Evolutionary conservation across 2,329 filamentous ascomycete species (phyloP).

Genomic region (Rasamsonia emersonii): DNA sequence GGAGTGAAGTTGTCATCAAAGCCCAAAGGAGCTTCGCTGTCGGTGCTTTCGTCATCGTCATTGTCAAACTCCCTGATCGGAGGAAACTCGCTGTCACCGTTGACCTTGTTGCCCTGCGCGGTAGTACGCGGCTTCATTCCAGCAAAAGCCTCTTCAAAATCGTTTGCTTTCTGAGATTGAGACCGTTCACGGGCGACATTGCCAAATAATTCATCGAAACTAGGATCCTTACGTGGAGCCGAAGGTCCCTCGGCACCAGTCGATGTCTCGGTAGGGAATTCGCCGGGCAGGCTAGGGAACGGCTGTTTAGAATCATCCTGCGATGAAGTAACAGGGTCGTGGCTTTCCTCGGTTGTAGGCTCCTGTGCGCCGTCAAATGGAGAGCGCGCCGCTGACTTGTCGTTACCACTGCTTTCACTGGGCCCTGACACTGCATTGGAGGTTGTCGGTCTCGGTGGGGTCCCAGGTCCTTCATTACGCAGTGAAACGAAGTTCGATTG

Average conservation of each 20-base stretch:
- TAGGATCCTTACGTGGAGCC: slow-evolving; percentile 25
- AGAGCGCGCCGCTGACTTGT: slow-evolving; percentile 14
- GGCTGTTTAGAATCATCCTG: slow-evolving; percentile 8
- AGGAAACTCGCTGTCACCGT: slow-evolving; percentile 63
- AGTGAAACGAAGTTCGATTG: slow-evolving; percentile 59
- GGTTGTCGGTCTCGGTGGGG: slow-evolving; percentile 29
- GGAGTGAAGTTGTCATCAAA: slow-evolving; percentile 92
- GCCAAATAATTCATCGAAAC: slow-evolving; percentile 39
- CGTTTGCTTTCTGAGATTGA: slow-evolving; percentile 37
- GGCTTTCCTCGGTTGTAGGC: slow-evolving; percentile 14
- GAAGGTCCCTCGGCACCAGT: slow-evolving; percentile 14
- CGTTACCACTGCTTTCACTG: background rate
- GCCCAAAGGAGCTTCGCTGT: slow-evolving; percentile 55
- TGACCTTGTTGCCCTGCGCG: slow-evolving; percentile 31
- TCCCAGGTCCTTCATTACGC: slow-evolving; percentile 42
- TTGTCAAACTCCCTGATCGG: slow-evolving; percentile 80
- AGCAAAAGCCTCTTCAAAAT: slow-evolving; percentile 41
- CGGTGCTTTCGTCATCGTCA: slow-evolving; percentile 69
- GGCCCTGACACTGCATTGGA: background rate
- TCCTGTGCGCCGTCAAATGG: slow-evolving; percentile 26
- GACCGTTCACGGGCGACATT: slow-evolving; percentile 35
- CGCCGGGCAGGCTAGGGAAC: slow-evolving; percentile 36
- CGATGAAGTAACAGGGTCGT: slow-evolving; percentile 11
- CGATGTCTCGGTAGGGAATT: slow-evolving; percentile 29
- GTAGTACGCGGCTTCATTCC: slow-evolving; percentile 39